phyloP scores from a whole-genome alignment of 1,139 yeast species.

The Nakaseomyces uthaithaninus region DNA sequence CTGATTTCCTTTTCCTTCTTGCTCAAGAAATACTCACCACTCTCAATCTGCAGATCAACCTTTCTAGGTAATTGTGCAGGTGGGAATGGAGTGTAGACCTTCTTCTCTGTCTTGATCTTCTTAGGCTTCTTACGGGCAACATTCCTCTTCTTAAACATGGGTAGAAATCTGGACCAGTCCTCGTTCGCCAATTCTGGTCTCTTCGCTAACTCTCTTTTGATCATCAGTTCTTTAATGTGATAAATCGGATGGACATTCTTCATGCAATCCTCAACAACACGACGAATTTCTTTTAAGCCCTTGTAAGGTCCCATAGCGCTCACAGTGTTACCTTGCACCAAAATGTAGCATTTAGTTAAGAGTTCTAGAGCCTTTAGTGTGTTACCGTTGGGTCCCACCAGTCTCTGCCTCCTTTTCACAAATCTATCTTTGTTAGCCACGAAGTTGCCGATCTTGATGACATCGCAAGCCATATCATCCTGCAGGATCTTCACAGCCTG shows the following conservation, averaged over 20 bases:
- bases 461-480: constrained; percentile 93
- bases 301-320: constrained; percentile 95
- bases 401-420: constrained; percentile 88
- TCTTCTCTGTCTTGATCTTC: constrained; percentile 60
- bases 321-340: constrained; percentile 97
- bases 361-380: constrained; percentile 92
- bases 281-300: constrained; percentile 84
- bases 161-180: constrained; percentile 95
- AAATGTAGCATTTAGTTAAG: constrained; percentile 83
- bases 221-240: constrained; percentile 95
- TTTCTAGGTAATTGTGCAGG: constrained; percentile 96
- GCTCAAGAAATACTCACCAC: constrained; percentile 95
- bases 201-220: constrained; percentile 87
- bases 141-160: constrained; percentile 92
- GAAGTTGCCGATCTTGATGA: constrained; percentile 85
- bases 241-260: constrained; percentile 91
- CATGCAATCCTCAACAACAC: constrained; percentile 98
- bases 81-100: constrained; percentile 97
- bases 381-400: constrained; percentile 95
- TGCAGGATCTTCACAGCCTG: constrained; percentile 88
- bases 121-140: constrained; percentile 89
- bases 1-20: constrained; percentile 70
- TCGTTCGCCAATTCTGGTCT: constrained; percentile 92
- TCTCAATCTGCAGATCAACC: constrained; percentile 93
- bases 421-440: constrained; percentile 89